Evolutionary conservation across 1,284 basidiomycete genomes (phyloP).

Genomic region (Inonotus obliquus): DNA sequence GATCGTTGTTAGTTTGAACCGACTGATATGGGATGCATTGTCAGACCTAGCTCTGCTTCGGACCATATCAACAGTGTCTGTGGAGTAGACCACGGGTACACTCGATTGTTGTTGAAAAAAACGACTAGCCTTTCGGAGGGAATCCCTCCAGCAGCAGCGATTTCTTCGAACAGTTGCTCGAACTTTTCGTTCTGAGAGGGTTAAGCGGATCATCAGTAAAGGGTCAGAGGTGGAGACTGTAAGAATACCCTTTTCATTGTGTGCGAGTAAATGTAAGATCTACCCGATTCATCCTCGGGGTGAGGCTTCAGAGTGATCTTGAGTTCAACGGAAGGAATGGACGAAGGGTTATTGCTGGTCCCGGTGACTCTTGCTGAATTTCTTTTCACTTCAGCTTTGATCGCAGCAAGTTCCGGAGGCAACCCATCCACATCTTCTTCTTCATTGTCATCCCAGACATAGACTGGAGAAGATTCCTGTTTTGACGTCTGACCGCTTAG

Average conservation of each 20-base stretch:
- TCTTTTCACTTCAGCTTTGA: slow-evolving; percentile 37
- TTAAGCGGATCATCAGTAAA: background rate
- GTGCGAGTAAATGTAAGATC: slow-evolving; percentile 43
- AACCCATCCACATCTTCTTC: slow-evolving; percentile 43
- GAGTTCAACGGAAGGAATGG: slow-evolving; percentile 40
- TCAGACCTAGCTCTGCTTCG: slow-evolving; percentile 58
- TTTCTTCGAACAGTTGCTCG: slow-evolving; percentile 51
- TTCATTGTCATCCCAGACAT: slow-evolving; percentile 36
- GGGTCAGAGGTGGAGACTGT: background rate
- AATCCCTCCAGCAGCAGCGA: slow-evolving; percentile 54
- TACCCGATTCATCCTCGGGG: slow-evolving; percentile 42
- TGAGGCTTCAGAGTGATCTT: slow-evolving; percentile 60
- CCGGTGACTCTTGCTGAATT: slow-evolving; percentile 23
- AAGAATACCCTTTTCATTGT: slow-evolving; percentile 51
- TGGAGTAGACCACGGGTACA: slow-evolving; percentile 65
- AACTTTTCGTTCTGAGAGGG: slow-evolving; percentile 54
- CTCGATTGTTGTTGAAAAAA: slow-evolving; percentile 50
- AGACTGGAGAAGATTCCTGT: slow-evolving; percentile 41
- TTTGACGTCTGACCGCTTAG: slow-evolving; percentile 8
- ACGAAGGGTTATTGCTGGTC: slow-evolving; percentile 24
- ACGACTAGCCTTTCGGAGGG: slow-evolving; percentile 49
- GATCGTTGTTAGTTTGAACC: background rate
- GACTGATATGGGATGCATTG: background rate
- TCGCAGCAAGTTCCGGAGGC: slow-evolving; percentile 56
- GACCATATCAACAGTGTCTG: slow-evolving; percentile 60